phyloP scores from a whole-genome alignment of 2,329 filamentous ascomycete species.

The Colletotrichum sp. region DNA sequence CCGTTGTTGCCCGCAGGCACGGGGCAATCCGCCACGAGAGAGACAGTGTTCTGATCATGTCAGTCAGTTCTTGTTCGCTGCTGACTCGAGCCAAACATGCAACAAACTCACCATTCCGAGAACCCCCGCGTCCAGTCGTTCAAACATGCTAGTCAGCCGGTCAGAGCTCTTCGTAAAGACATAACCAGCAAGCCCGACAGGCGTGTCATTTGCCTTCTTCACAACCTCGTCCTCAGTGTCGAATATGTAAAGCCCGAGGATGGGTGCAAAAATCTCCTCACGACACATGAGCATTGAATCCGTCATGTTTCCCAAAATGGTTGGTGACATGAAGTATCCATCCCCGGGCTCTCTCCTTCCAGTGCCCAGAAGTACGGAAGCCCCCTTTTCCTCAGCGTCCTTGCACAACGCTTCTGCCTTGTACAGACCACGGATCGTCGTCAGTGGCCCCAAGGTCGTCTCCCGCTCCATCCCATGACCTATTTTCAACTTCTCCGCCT shows the following conservation, averaged over 20 bases:
- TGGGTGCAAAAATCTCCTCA: slow-evolving; percentile 80
- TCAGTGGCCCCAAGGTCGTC: slow-evolving; percentile 40
- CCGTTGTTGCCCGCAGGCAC: background rate
- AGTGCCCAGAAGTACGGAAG: slow-evolving; percentile 62
- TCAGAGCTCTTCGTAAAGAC: slow-evolving; percentile 64
- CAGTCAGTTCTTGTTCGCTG: background rate
- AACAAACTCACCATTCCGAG: slow-evolving; percentile 51
- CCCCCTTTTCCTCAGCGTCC: slow-evolving; percentile 69
- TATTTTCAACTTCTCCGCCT: slow-evolving; percentile 20
- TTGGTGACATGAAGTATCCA: slow-evolving; percentile 77
- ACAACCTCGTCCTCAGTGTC: slow-evolving; percentile 75
- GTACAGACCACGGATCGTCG: slow-evolving; percentile 35
- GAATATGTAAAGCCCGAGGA: slow-evolving; percentile 74
- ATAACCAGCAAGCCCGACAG: slow-evolving; percentile 77
- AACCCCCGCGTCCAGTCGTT: slow-evolving; percentile 68
- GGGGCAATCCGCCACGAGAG: background rate
- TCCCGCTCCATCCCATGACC: slow-evolving; percentile 28
- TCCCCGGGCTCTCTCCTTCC: slow-evolving; percentile 58
- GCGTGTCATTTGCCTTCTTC: slow-evolving; percentile 68
- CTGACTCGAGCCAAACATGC: background rate
- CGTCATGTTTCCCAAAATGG: slow-evolving; percentile 72
- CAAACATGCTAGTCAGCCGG: slow-evolving; percentile 46
- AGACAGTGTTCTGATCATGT: slow-evolving; percentile 10
- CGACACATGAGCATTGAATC: slow-evolving; percentile 68
- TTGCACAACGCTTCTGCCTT: slow-evolving; percentile 58